Evolutionary conservation across 2,329 filamentous ascomycete genomes (phyloP).

Genomic region (Lecanicillium sp.): DNA sequence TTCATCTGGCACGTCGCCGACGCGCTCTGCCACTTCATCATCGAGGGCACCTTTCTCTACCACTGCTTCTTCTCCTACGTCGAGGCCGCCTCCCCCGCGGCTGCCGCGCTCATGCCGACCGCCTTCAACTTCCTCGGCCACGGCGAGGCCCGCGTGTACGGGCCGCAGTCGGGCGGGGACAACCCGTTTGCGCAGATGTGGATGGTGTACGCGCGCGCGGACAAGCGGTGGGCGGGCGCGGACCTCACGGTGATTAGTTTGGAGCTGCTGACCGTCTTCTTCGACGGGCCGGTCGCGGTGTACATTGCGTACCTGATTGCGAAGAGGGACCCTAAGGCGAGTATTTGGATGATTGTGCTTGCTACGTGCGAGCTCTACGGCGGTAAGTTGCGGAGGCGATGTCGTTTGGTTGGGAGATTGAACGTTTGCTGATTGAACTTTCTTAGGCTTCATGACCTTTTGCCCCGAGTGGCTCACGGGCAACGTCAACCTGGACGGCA

Average conservation of each 20-base stretch:
- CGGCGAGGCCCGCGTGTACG: conserved; percentile 43
- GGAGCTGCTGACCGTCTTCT: conserved; percentile 59
- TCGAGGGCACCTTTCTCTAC: conserved; percentile 89
- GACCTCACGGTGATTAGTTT: conserved; percentile 58
- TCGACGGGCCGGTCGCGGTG: conserved; percentile 54
- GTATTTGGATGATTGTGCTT: conserved; percentile 58
- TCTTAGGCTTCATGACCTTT: conserved; percentile 63
- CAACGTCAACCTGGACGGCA: conserved; percentile 56
- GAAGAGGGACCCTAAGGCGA: conserved; percentile 47
- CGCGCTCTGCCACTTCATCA: conserved; percentile 81
- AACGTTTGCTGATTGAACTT: background rate
- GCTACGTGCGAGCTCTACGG: conserved; percentile 63
- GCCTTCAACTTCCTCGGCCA: conserved; percentile 48
- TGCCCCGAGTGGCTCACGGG: conserved; percentile 62
- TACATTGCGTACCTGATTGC: conserved; percentile 57
- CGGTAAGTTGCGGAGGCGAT: conserved; percentile 33
- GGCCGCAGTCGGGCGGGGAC: conserved; percentile 49
- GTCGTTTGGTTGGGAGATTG: background rate
- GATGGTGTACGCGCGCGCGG: conserved; percentile 64
- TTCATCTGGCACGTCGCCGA: conserved; percentile 97
- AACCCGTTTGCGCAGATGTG: conserved; percentile 54
- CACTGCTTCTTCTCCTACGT: conserved; percentile 76
- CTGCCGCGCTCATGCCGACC: conserved; percentile 38
- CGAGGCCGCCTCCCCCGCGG: conserved; percentile 25
- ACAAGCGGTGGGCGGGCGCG: conserved; percentile 56